These are phyloP conservation scores for Daldinia concentrica DNA, from an alignment of 495 filamentous ascomycete species.

Conservation along the genomic window DNA sequence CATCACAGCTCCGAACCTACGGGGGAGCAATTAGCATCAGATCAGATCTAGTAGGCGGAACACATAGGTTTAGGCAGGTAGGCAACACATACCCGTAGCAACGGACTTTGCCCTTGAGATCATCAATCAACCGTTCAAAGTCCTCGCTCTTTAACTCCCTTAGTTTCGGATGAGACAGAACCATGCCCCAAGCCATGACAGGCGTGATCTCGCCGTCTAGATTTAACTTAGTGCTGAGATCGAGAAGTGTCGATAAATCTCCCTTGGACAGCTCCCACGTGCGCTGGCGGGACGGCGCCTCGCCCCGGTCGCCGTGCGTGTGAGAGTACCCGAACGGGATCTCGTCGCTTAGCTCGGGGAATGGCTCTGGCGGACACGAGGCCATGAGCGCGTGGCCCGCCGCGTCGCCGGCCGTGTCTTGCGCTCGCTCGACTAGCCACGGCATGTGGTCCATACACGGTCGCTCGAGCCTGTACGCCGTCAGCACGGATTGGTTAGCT, in stretches of 20 bases:
- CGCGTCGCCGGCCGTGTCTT: constrained; percentile 61
- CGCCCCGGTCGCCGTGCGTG: constrained; percentile 47
- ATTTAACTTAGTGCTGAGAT: constrained; percentile 83
- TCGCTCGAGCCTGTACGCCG: constrained; percentile 78
- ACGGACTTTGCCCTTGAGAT: constrained; percentile 79
- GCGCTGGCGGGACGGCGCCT: constrained; percentile 57
- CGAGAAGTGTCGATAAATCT: constrained; percentile 81
- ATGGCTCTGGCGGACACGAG: constrained; percentile 77
- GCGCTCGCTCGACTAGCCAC: constrained; percentile 69
- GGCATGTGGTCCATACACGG: constrained; percentile 96
- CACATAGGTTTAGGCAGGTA: constrained; percentile 44
- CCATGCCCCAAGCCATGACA: constrained; percentile 89
- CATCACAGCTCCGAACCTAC: constrained; percentile 81
- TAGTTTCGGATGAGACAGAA: constrained; percentile 76
- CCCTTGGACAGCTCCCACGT: constrained; percentile 76
- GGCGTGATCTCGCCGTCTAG: constrained; percentile 96
- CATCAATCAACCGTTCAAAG: constrained; percentile 74
- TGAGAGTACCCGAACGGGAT: constrained; percentile 60
- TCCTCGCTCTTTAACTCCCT: constrained; percentile 71
- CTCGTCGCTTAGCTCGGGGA: constrained; percentile 55
- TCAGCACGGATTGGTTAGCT: constrained; percentile 49
- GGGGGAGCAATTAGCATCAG: constrained; percentile 32
- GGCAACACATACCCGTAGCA: constrained; percentile 84
- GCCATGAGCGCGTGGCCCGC: constrained; percentile 91
- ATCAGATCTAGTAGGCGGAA: neutral